Evolutionary conservation across 192 early-diverging fungal genomes (phyloP).

Genomic region (Dissophora ornata): DNA sequence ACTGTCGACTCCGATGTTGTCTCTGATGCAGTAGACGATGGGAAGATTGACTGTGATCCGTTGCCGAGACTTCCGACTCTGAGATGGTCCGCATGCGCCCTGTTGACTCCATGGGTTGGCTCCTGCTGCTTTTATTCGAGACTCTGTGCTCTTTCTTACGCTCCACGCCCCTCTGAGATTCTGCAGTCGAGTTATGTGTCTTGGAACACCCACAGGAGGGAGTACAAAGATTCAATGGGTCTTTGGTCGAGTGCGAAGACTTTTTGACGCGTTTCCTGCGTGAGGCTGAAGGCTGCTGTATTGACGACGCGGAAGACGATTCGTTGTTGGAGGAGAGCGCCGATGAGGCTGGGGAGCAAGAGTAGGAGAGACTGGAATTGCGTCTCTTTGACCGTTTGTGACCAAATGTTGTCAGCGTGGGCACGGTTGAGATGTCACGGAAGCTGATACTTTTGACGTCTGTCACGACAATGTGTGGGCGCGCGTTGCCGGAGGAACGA

Average conservation of each 20-base stretch:
- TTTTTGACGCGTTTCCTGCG: conserved; percentile 52
- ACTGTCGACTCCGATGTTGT: not conserved
- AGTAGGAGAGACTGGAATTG: conserved; percentile 18
- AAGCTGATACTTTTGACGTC: conserved; percentile 47
- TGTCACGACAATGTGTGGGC: conserved; percentile 30
- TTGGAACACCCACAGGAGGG: conserved; percentile 29
- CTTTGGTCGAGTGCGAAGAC: conserved; percentile 20
- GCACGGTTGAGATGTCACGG: conserved; percentile 48
- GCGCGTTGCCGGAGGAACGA: not conserved
- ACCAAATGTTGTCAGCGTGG: conserved; percentile 24
- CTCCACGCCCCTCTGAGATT: not conserved
- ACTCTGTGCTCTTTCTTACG: not conserved
- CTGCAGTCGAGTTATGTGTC: not conserved
- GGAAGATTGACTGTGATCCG: conserved; percentile 10
- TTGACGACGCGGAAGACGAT: conserved; percentile 11
- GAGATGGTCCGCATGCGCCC: conserved; percentile 41
- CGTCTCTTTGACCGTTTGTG: conserved; percentile 38
- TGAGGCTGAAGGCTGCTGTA: conserved; percentile 2
- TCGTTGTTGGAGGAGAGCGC: not conserved
- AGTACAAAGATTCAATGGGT: conserved; percentile 18
- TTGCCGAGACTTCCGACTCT: conserved; percentile 29
- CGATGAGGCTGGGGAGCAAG: conserved; percentile 1
- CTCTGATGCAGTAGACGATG: conserved; percentile 11
- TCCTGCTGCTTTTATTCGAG: not conserved
- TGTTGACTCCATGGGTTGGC: conserved; percentile 36